Evolutionary conservation across 495 filamentous ascomycete species (phyloP).

Genomic region (Podospora sp.): DNA sequence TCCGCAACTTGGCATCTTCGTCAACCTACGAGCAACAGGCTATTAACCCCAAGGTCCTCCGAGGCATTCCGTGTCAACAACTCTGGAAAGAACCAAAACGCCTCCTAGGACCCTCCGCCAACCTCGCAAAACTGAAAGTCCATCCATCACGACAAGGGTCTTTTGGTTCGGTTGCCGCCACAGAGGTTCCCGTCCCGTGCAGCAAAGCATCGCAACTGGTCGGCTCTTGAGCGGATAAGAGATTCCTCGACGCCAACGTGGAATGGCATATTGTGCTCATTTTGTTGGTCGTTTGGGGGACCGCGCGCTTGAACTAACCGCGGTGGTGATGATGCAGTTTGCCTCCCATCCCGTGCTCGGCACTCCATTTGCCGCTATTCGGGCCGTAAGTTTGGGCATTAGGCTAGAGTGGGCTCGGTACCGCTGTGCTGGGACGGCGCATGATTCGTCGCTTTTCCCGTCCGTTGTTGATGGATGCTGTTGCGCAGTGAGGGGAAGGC

Average conservation of each 20-base stretch:
- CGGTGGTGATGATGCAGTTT: background rate
- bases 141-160: too few relatives aligned
- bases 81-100: too few relatives aligned
- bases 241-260: background rate
- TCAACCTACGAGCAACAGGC: too few relatives aligned
- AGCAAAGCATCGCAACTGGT: too few relatives aligned
- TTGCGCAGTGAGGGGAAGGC: too few relatives aligned
- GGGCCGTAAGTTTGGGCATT: background rate
- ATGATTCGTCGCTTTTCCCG: background rate
- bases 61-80: too few relatives aligned
- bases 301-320: background rate
- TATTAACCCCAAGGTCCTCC: too few relatives aligned
- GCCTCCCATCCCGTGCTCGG: background rate
- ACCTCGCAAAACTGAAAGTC: too few relatives aligned
- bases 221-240: background rate
- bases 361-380: background rate
- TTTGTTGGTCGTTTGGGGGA: background rate
- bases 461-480: background rate
- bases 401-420: constrained; percentile 1
- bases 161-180: too few relatives aligned
- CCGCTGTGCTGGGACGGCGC: background rate
- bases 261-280: background rate
- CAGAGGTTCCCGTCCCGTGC: too few relatives aligned
- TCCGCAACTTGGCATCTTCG: too few relatives aligned
- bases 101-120: too few relatives aligned